Evolutionary conservation across 768 basidiomycete genomes (phyloP).

Genomic region (Paxillus ammoniavirescens): DNA sequence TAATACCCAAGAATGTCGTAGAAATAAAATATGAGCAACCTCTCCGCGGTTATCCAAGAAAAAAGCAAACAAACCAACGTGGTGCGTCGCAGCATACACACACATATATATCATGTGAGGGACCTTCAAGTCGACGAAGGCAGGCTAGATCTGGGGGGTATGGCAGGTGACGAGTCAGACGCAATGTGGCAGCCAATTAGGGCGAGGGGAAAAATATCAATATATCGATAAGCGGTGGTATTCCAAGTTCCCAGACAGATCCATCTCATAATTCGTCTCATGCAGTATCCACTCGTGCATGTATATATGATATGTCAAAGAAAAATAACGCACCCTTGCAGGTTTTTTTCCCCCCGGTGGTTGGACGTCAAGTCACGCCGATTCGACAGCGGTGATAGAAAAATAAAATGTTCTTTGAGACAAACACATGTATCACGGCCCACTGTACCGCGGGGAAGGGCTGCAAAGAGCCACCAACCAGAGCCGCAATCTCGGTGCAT

Average conservation of each 20-base stretch:
- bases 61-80: background rate
- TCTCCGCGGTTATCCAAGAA: too few species aligned
- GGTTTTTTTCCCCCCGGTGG: background rate
- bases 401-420: background rate
- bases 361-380: background rate
- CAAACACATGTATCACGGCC: background rate
- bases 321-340: background rate
- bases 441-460: background rate
- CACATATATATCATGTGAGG: background rate
- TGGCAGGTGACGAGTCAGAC: background rate
- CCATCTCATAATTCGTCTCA: background rate
- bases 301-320: background rate
- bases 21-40: too few species aligned
- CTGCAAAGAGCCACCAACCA: too few species aligned
- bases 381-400: background rate
- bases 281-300: background rate
- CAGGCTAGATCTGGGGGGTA: background rate
- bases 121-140: background rate
- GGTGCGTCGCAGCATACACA: background rate
- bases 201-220: background rate
- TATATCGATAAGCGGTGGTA: too few species aligned
- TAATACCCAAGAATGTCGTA: too few species aligned
- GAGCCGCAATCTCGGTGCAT: background rate
- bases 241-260: background rate
- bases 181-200: background rate